These are phyloP conservation scores for Sugiyamaella xylanicola DNA, from an alignment of 1,139 yeast species.

Conservation along the genomic window DNA sequence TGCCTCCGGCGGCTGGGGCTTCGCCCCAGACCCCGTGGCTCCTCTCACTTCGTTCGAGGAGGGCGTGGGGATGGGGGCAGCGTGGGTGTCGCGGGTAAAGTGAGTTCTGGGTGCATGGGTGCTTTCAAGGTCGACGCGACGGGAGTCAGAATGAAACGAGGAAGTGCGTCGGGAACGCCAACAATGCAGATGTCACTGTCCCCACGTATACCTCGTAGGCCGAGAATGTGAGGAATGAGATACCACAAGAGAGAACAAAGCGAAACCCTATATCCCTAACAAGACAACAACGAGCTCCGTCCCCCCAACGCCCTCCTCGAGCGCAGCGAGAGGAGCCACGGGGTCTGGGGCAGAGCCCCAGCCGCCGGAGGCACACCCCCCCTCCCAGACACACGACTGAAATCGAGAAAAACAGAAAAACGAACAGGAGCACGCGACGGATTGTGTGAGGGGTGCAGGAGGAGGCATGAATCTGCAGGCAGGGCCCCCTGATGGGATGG, in stretches of 20 bases:
- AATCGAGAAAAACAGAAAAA: too few species aligned
- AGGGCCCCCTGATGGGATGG: background rate
- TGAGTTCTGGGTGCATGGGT: too few species aligned
- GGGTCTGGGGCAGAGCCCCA: background rate
- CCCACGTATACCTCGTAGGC: too few species aligned
- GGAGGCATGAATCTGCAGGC: background rate
- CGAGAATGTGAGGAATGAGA: too few species aligned
- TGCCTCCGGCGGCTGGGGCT: background rate
- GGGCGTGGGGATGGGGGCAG: background rate
- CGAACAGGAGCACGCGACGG: background rate
- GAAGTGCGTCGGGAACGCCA: too few species aligned
- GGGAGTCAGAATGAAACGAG: too few species aligned
- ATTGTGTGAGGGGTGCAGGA: background rate
- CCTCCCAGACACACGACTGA: too few species aligned
- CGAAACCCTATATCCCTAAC: background rate
- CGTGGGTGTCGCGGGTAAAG: background rate
- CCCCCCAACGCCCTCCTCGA: background rate
- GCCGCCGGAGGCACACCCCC: too few species aligned
- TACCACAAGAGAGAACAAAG: background rate
- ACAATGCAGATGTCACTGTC: too few species aligned
- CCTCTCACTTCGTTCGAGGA: background rate
- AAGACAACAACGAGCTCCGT: background rate
- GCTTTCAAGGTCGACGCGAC: too few species aligned
- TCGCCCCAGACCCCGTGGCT: background rate
- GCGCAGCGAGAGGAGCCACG: background rate